Conservation (phyloP, 305 asterid genomes). For the Solanum hybrid region DNA sequence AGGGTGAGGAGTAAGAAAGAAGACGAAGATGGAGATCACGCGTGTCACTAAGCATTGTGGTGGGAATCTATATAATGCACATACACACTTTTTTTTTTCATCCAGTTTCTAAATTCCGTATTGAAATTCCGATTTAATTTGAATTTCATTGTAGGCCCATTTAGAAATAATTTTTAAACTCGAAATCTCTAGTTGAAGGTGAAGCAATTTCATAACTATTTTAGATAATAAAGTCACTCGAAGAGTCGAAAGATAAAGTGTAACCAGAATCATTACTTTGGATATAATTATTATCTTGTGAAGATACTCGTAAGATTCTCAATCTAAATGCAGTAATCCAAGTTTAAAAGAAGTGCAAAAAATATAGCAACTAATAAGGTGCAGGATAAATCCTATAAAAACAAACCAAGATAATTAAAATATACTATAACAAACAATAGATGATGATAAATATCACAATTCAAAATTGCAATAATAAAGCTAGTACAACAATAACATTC, state of each 20-base stretch:
- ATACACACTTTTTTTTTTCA: too few species aligned
- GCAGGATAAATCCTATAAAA: neutral
- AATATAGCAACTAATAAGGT: neutral
- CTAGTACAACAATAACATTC: too few species aligned
- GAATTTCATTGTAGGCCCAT: too few species aligned
- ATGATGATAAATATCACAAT: neutral
- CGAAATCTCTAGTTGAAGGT: accelerated
- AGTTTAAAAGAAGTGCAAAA: neutral
- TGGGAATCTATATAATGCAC: neutral
- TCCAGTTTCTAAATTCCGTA: too few species aligned
- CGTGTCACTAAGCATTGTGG: neutral
- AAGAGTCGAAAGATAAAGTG: too few species aligned
- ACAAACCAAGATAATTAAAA: neutral
- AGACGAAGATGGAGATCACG: conserved; percentile 5
- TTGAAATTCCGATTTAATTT: too few species aligned
- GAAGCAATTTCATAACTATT: too few species aligned
- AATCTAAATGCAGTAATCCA: too few species aligned
- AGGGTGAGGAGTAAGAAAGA: neutral
- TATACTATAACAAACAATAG: neutral
- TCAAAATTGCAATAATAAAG: neutral
- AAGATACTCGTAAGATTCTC: too few species aligned
- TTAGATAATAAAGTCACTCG: neutral
- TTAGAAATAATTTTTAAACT: accelerated
- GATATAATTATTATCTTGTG: neutral
- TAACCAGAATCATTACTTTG: neutral